These are phyloP conservation scores for Francoa sonchifolia DNA, from an alignment of 441 rosid species.

Conservation along the genomic window DNA sequence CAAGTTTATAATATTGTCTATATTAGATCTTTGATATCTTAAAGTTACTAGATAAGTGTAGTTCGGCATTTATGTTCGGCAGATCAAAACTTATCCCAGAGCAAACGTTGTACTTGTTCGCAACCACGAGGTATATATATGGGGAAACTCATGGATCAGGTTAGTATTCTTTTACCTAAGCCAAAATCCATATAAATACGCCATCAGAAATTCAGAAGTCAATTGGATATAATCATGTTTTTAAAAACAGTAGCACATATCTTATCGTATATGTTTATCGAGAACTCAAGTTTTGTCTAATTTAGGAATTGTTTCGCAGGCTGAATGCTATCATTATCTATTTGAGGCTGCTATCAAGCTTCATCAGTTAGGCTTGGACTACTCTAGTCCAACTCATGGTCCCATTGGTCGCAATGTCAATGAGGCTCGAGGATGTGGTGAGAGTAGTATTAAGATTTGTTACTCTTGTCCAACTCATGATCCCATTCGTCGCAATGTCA, in stretches of 20 bases:
- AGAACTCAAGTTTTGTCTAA: slow-evolving; percentile 5
- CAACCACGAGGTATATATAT: slow-evolving; percentile 81
- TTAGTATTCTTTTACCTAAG: neutral
- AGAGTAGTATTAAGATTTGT: slow-evolving; percentile 25
- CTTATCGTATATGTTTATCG: neutral
- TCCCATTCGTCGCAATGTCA: slow-evolving; percentile 31
- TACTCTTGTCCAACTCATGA: too few relatives aligned
- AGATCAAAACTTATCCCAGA: slow-evolving; percentile 88
- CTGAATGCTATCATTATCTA: slow-evolving; percentile 89
- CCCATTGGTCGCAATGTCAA: slow-evolving; percentile 33
- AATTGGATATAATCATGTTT: too few relatives aligned
- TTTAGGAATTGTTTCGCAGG: slow-evolving; percentile 33
- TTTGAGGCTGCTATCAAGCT: slow-evolving; percentile 96
- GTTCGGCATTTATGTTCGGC: slow-evolving; percentile 11
- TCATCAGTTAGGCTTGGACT: slow-evolving; percentile 70
- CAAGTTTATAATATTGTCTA: too few relatives aligned
- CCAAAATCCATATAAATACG: slow-evolving; percentile 2
- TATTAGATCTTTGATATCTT: too few relatives aligned
- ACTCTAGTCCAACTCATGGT: slow-evolving; percentile 73
- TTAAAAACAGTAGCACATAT: neutral
- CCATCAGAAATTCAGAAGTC: too few relatives aligned
- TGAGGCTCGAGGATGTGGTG: too few relatives aligned
- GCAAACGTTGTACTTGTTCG: slow-evolving; percentile 94
- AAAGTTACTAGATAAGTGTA: neutral
- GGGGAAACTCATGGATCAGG: slow-evolving; percentile 98